These are phyloP conservation scores for Trypanosoma platydactyli DNA, from an alignment of 208 protist species.

Conservation along the genomic window DNA sequence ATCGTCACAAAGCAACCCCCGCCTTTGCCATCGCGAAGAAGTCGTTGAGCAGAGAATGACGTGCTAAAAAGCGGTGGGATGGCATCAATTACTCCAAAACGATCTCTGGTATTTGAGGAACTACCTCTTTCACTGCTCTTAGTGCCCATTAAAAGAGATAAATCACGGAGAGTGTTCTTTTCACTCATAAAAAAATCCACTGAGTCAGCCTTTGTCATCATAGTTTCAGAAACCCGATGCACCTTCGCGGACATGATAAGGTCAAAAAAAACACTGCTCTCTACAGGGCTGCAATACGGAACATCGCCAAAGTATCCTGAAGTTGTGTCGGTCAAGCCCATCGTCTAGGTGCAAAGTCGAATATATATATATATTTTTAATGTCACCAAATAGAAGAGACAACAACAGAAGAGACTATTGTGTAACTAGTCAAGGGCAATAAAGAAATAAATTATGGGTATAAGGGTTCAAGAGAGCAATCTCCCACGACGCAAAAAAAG, in stretches of 20 bases:
- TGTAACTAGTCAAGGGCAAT: no score
- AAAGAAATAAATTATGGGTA: no score
- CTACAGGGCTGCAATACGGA: constrained; percentile 64
- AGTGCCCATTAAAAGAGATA: neutral
- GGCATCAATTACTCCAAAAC: constrained; percentile 1
- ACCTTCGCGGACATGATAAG: constrained; percentile 38
- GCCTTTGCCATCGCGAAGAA: neutral
- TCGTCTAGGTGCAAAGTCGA: neutral
- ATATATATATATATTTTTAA: no score
- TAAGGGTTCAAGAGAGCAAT: no score
- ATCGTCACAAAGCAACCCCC: constrained; percentile 21
- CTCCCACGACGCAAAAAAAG: no score
- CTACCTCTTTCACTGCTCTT: neutral
- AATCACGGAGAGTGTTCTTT: constrained; percentile 5
- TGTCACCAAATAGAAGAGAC: no score
- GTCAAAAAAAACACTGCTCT: constrained; percentile 66
- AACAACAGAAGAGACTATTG: no score
- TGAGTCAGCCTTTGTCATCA: constrained; percentile 46
- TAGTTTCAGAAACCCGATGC: constrained; percentile 50
- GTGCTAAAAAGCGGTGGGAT: constrained; percentile 19
- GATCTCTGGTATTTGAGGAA: neutral
- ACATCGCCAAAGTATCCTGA: constrained; percentile 71
- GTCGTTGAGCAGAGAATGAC: neutral
- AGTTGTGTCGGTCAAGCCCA: constrained; percentile 36
- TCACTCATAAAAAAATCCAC: constrained; percentile 48